Evolutionary conservation across 2,329 filamentous ascomycete genomes (phyloP).

Genomic region (Colletotrichum tamarilloi): DNA sequence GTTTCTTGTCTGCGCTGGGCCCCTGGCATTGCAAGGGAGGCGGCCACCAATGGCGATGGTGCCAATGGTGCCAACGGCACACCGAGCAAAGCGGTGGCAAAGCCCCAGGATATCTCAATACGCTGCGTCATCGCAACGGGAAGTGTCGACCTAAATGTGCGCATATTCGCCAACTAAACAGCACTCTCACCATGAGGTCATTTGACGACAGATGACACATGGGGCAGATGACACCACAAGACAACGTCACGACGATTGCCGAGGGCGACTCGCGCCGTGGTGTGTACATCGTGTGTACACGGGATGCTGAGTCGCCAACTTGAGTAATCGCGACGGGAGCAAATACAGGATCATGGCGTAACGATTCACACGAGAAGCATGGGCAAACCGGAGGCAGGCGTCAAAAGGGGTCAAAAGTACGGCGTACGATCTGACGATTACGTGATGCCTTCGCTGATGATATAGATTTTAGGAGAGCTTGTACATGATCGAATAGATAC

Average conservation of each 20-base stretch:
- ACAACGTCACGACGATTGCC: not conserved
- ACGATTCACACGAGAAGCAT: conserved; percentile 30
- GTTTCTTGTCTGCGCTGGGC: conserved; percentile 91
- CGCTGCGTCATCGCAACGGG: conserved; percentile 89
- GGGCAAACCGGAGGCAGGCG: conserved; percentile 32
- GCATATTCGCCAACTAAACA: conserved; percentile 75
- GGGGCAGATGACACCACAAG: not conserved
- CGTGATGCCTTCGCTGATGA: conserved; percentile 33
- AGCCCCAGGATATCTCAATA: conserved; percentile 69
- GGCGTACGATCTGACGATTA: conserved; percentile 29
- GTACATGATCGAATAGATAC: conserved; percentile 37
- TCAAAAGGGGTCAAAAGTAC: conserved; percentile 30
- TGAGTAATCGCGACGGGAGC: not conserved
- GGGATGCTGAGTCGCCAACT: not conserved
- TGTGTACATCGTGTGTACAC: not conserved
- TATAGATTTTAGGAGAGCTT: conserved; percentile 34
- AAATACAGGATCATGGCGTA: conserved; percentile 27
- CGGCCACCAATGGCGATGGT: conserved; percentile 47
- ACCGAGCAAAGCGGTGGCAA: conserved; percentile 59
- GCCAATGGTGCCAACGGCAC: conserved; percentile 56
- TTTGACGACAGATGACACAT: not conserved
- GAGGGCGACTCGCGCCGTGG: not conserved
- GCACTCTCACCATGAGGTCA: not conserved
- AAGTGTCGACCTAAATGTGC: conserved; percentile 83
- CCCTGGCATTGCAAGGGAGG: conserved; percentile 76